These are phyloP conservation scores for Umbelopsis isabellina DNA, from an alignment of 192 early-diverging fungal species.

Conservation along the genomic window DNA sequence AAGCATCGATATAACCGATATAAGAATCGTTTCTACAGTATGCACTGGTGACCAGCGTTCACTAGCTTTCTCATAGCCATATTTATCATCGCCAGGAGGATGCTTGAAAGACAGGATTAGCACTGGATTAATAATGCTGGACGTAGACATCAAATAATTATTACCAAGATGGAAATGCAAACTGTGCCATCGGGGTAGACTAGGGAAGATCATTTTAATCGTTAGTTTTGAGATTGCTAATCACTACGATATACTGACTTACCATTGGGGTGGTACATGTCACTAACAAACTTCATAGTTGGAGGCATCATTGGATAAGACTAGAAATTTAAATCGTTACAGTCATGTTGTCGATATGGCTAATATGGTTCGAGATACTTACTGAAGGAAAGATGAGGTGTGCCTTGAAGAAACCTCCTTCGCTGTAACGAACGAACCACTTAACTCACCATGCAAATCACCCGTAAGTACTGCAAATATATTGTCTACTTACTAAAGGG, in stretches of 20 bases:
- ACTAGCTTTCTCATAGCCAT: constrained; percentile 85
- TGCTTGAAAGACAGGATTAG: constrained; percentile 43
- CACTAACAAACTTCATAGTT: constrained; percentile 78
- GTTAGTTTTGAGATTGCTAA: background rate
- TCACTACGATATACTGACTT: constrained; percentile 19
- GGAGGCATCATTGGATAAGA: constrained; percentile 91
- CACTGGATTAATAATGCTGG: background rate
- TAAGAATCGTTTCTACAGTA: constrained; percentile 90
- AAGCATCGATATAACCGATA: constrained; percentile 92
- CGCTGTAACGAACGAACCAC: constrained; percentile 49
- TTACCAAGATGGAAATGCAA: constrained; percentile 95
- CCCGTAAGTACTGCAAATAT: background rate
- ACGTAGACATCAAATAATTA: background rate
- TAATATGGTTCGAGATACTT: constrained; percentile 13
- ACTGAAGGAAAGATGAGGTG: constrained; percentile 66
- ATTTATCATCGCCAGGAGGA: constrained; percentile 84
- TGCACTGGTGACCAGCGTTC: constrained; percentile 98
- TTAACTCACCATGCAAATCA: constrained; percentile 4
- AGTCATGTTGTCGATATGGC: constrained; percentile 16
- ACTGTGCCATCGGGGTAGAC: constrained; percentile 90
- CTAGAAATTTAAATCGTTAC: constrained; percentile 31
- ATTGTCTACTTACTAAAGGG: constrained; percentile 70
- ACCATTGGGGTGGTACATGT: constrained; percentile 96
- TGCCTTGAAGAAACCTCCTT: constrained; percentile 95
- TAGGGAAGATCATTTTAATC: constrained; percentile 27